phyloP scores from a whole-genome alignment of 805 yeast genomes.

The Ogataea kodamae region DNA sequence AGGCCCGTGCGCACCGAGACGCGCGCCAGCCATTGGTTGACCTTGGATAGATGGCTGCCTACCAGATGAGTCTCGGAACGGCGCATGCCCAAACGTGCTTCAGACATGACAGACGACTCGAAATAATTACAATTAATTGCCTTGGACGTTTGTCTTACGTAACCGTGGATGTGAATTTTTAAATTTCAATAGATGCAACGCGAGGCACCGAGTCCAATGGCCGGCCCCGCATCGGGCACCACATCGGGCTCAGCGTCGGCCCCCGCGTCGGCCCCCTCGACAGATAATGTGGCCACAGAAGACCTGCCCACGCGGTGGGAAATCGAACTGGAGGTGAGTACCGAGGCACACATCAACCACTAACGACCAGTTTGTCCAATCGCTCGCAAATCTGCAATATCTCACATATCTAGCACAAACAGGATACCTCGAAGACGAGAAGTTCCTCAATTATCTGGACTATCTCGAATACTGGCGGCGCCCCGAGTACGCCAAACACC shows the following conservation, averaged over 20 bases:
- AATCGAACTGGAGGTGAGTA: slow-evolving; percentile 69
- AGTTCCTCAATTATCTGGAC: slow-evolving; percentile 69
- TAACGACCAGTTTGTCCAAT: slow-evolving; percentile 69
- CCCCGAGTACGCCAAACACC: slow-evolving; percentile 64
- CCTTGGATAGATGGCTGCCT: too few species aligned
- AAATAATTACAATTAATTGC: slow-evolving; percentile 4
- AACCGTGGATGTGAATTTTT: too few species aligned
- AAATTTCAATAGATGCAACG: too few species aligned
- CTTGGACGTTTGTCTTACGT: too few species aligned
- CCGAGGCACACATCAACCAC: not conserved
- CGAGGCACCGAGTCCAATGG: too few species aligned
- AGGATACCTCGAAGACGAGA: slow-evolving; percentile 64
- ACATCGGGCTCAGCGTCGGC: too few species aligned
- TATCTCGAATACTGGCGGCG: slow-evolving; percentile 84
- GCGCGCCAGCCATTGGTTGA: too few species aligned
- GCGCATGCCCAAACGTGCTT: too few species aligned
- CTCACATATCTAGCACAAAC: slow-evolving; percentile 84
- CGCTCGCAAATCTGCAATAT: slow-evolving; percentile 85
- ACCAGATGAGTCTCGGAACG: too few species aligned
- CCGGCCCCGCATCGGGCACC: too few species aligned
- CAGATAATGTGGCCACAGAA: slow-evolving; percentile 14
- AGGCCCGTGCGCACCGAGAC: slow-evolving; percentile 4
- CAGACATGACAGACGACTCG: slow-evolving; percentile 4
- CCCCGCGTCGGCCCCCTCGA: too few species aligned
- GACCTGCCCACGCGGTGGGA: slow-evolving; percentile 81